A percentile compares a stretch with the other conserved stretches of the same genome.
phyloP scores from a whole-genome alignment of 345 rosid species.

The Eucalyptus brandiana region DNA sequence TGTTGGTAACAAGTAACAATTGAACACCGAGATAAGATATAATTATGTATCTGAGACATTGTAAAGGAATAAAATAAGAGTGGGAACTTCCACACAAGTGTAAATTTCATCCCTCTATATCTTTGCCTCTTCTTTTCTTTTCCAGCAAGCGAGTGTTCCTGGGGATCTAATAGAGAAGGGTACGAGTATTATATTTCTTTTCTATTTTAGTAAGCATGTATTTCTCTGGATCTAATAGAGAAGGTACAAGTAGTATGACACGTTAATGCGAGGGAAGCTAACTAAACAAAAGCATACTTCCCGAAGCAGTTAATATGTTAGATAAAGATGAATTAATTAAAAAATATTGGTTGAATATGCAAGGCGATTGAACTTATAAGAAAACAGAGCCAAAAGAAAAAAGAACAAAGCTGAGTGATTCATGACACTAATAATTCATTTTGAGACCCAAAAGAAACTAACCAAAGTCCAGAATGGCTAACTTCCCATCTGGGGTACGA shows the following conservation, averaged over 20 bases:
- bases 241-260: background rate
- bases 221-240: background rate
- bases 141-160: background rate
- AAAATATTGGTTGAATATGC: background rate
- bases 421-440: background rate
- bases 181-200: background rate
- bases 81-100: background rate
- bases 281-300: background rate
- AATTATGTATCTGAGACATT: background rate
- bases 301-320: background rate
- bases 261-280: background rate
- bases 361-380: background rate
- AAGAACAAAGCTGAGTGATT: background rate
- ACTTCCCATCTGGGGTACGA: conserved; percentile 96
- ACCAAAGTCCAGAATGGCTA: conserved; percentile 97
- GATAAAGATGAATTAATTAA: background rate
- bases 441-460: background rate
- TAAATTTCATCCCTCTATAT: background rate
- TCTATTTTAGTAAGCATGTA: background rate
- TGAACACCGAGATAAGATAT: background rate
- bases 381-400: background rate
- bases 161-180: background rate
- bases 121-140: background rate
- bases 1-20: background rate
- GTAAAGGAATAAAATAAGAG: background rate